Conservation (phyloP, 108 stramenopile species). For the Nitzschia inconspicua region DNA sequence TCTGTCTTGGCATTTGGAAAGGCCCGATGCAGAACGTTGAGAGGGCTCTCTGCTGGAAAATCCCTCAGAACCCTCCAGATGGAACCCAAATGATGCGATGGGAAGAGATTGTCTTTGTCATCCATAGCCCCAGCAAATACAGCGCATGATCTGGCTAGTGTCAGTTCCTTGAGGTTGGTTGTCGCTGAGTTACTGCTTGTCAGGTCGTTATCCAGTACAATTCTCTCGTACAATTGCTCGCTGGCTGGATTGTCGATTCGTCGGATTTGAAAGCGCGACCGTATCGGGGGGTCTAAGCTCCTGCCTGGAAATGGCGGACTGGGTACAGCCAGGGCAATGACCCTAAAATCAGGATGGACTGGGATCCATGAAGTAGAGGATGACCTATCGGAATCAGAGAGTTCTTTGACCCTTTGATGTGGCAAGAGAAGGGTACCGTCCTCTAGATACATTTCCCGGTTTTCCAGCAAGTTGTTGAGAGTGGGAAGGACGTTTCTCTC, state of each 20-base stretch:
- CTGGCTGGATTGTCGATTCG: slow-evolving; percentile 17
- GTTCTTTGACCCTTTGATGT: slow-evolving; percentile 9
- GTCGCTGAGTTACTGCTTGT: not conserved
- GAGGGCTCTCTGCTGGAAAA: slow-evolving; percentile 11
- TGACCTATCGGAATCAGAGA: not conserved
- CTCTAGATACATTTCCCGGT: slow-evolving; percentile 78
- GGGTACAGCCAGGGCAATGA: slow-evolving; percentile 62
- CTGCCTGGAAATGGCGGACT: slow-evolving; percentile 44
- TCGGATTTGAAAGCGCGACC: slow-evolving; percentile 69
- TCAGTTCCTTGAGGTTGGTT: not conserved
- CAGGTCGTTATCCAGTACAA: not conserved
- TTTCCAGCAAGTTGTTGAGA: slow-evolving; percentile 84
- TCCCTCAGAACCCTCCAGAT: slow-evolving; percentile 5
- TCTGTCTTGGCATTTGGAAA: slow-evolving; percentile 1
- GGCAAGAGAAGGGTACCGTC: slow-evolving; percentile 54
- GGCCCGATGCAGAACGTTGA: not conserved
- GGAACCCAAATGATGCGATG: slow-evolving; percentile 1
- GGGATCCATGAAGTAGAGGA: slow-evolving; percentile 17
- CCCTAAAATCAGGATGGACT: slow-evolving; percentile 76
- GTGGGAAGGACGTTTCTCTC: slow-evolving; percentile 86
- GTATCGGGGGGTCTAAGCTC: slow-evolving; percentile 76
- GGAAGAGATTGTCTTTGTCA: slow-evolving; percentile 8
- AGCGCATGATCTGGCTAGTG: slow-evolving; percentile 9
- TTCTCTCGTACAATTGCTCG: slow-evolving; percentile 18
- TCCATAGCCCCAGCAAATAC: slow-evolving; percentile 13